These are phyloP conservation scores for Metschnikowia baotianmanensis DNA, from an alignment of 805 yeast genomes.

Conservation along the genomic window DNA sequence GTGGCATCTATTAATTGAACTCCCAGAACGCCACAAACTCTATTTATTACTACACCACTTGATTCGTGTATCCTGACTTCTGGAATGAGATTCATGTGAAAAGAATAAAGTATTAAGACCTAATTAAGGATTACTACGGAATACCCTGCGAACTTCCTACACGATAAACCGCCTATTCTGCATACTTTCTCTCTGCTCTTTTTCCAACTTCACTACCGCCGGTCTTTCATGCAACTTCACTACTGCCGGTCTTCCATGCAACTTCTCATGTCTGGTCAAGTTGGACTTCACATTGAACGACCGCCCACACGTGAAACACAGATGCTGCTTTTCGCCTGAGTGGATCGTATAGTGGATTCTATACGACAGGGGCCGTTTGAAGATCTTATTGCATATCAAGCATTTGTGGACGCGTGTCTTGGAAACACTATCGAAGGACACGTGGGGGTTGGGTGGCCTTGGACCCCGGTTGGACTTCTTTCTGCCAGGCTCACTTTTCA, in stretches of 20 bases:
- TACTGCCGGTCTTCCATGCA: conserved; percentile 40
- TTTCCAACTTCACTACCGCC: not conserved
- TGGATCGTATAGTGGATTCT: conserved; percentile 80
- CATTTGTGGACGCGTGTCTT: conserved; percentile 21
- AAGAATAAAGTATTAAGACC: no score
- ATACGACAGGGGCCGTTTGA: conserved; percentile 79
- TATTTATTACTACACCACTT: no score
- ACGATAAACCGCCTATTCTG: no score
- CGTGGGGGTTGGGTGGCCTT: not conserved
- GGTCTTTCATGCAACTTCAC: not conserved
- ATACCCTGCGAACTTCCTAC: no score
- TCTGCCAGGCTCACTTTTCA: no score
- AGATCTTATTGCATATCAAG: conserved; percentile 66
- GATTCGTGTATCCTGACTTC: no score
- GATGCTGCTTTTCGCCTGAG: conserved; percentile 38
- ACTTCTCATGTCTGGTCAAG: conserved; percentile 72
- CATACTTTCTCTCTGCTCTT: not conserved
- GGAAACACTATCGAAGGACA: not conserved
- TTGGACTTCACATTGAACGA: conserved; percentile 75
- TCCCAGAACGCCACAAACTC: no score
- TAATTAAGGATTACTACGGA: no score
- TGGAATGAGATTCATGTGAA: no score
- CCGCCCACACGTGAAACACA: conserved; percentile 57
- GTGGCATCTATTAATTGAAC: no score
- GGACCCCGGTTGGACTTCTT: no score